These are phyloP conservation scores for Leptographium procerum DNA, from an alignment of 2,329 filamentous ascomycete genomes.

Conservation along the genomic window DNA sequence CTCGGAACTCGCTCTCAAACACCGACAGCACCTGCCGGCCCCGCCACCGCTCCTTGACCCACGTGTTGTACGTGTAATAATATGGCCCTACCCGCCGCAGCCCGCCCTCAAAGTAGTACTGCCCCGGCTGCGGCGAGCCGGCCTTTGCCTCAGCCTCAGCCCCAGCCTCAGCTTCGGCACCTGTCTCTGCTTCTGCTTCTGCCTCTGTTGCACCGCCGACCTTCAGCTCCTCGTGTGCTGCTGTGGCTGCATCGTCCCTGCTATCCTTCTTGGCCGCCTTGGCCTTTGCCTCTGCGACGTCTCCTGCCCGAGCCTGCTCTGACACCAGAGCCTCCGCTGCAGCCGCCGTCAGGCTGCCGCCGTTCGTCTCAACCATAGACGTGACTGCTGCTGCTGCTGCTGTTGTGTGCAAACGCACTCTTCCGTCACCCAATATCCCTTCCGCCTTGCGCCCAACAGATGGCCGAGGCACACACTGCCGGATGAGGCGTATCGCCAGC, in stretches of 20 bases:
- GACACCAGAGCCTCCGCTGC: background rate
- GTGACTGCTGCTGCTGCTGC: background rate
- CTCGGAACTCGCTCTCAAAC: constrained; percentile 84
- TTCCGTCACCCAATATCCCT: background rate
- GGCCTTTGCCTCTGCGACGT: background rate
- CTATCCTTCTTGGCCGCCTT: constrained; percentile 5
- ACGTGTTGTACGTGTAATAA: constrained; percentile 89
- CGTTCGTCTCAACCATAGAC: background rate
- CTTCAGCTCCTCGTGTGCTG: constrained; percentile 4
- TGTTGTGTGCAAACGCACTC: background rate
- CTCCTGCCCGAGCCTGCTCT: background rate
- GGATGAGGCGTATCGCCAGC: constrained; percentile 5
- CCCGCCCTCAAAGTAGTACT: constrained; percentile 76
- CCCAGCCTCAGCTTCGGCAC: background rate
- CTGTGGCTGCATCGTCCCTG: constrained; percentile 7
- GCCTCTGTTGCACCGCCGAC: too few species aligned
- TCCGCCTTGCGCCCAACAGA: background rate
- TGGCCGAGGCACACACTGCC: background rate
- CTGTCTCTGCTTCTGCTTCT: background rate
- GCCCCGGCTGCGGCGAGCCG: constrained; percentile 38
- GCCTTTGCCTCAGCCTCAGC: background rate
- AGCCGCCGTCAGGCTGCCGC: too few species aligned
- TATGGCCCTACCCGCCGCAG: constrained; percentile 78
- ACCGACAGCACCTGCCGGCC: constrained; percentile 72
- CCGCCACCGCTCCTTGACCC: constrained; percentile 88